phyloP scores from a whole-genome alignment of 2,329 filamentous ascomycete species.

The Verticillium tricorpus region DNA sequence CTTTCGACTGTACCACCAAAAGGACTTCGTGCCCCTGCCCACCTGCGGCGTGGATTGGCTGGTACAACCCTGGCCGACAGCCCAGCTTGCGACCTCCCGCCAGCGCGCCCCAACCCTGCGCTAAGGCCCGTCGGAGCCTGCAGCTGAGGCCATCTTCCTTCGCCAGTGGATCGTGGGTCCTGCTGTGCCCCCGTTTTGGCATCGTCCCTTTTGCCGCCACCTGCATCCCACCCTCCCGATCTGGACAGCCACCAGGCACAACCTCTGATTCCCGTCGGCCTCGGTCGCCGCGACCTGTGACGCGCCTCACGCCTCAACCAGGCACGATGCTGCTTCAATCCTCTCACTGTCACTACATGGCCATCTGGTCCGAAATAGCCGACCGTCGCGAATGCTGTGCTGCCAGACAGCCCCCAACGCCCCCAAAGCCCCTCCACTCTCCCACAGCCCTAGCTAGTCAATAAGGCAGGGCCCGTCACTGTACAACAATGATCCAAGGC shows the following conservation, averaged over 20 bases:
- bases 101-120: slow-evolving; percentile 35
- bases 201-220: neutral
- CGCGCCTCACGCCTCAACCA: neutral
- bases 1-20: neutral
- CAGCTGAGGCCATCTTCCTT: neutral
- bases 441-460: neutral
- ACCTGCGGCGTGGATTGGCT: neutral
- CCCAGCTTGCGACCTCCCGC: slow-evolving; percentile 50
- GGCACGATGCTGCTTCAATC: neutral
- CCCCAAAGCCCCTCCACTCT: neutral
- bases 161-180: neutral
- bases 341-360: neutral
- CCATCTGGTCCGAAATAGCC: neutral
- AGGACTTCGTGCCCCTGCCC: neutral
- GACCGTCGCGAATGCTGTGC: neutral
- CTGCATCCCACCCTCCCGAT: neutral
- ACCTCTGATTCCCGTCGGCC: neutral
- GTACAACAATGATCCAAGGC: neutral
- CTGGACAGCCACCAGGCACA: neutral
- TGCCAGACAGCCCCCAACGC: neutral
- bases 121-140: slow-evolving; percentile 30
- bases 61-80: neutral
- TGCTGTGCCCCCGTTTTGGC: neutral
- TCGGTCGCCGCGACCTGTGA: neutral
- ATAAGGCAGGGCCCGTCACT: neutral